Evolutionary conservation across 148 eudicot species (phyloP), one percentile per base, ranked within the genome.

Genomic region (Nepenthes mirabilis): DNA sequence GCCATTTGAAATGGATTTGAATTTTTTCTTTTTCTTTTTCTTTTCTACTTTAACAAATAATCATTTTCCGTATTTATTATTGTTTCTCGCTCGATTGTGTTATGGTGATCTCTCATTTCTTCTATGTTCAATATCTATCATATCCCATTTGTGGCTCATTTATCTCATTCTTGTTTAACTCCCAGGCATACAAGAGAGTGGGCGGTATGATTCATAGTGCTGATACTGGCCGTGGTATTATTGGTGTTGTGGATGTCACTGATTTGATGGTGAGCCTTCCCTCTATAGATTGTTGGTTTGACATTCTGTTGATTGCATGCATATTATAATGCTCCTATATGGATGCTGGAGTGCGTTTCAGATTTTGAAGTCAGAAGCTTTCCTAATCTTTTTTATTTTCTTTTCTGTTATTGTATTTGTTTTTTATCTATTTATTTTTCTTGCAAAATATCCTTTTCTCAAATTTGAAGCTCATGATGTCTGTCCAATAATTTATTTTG

Each of bases 161-260:
- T 6, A 32, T 36, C 35, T 43, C 52, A 36, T 37, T 55, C 13
- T 63, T 65, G 52, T 52, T n/a, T 58, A 45, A 10, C 57, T n/a
- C 6, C 13, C 52, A 87, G 95, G 90, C 90, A 55, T 87, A 83
- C 75, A 87, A 87, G 80, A 74, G 95, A 63, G 95, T 87, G 64
- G 95, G 95, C 9, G 72, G 82, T 58, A 87, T 87, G 95, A 57
- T 87, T 58, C 87, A 87, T 53, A 81, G 82, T 70, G 83, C 85
- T 61, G 95, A 87, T 72, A 74, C 68, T 66, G 89, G 87, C 47
- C 85, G 84, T 55, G 95, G 95, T 34, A 79, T 87, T 37, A 70
- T 84, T 65, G 95, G 95, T 49, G 95, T 87, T 10, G 60, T 80
- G 43, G 95, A 87, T 70, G 87, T 87, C 47, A 75, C 83, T 37